Evolutionary conservation across 805 yeast species (phyloP).

Genomic region (Debaryomyces prosopidis): DNA sequence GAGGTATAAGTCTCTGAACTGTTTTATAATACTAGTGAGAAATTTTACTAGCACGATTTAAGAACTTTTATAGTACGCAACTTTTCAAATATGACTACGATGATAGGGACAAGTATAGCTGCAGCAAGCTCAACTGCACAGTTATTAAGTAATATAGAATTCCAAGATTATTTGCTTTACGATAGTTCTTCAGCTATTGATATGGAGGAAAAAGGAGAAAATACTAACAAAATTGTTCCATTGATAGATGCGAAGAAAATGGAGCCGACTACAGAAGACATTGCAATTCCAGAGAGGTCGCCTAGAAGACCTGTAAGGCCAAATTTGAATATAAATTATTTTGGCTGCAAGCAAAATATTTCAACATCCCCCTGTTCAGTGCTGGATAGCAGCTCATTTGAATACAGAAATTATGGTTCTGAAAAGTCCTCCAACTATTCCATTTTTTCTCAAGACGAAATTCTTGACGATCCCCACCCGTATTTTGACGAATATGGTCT

Average conservation of each 20-base stretch:
- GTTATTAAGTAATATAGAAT: background rate
- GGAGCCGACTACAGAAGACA: background rate
- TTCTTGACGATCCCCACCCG: background rate
- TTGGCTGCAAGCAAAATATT: background rate
- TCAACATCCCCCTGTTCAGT: conserved; percentile 12
- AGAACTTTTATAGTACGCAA: too few relatives aligned
- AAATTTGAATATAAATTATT: background rate
- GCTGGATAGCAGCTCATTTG: conserved; percentile 23
- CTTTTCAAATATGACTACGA: too few relatives aligned
- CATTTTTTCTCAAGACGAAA: conserved; percentile 12
- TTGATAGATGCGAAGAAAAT: background rate
- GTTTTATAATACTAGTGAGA: too few relatives aligned
- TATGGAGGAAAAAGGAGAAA: background rate
- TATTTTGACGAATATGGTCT: conserved; percentile 1
- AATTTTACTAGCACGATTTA: too few relatives aligned
- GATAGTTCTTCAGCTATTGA: background rate
- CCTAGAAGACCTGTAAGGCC: conserved; percentile 5
- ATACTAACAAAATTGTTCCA: background rate
- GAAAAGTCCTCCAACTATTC: conserved; percentile 16
- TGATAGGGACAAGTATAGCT: too few relatives aligned
- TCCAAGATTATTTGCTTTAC: background rate
- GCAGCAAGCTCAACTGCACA: background rate
- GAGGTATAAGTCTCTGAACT: too few relatives aligned
- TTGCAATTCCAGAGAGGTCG: conserved; percentile 4
- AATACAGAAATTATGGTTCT: conserved; percentile 14